Base-by-base conservation (phyloP, 495 filamentous ascomycete genomes). In the Xylaria flabelliformis region DNA sequence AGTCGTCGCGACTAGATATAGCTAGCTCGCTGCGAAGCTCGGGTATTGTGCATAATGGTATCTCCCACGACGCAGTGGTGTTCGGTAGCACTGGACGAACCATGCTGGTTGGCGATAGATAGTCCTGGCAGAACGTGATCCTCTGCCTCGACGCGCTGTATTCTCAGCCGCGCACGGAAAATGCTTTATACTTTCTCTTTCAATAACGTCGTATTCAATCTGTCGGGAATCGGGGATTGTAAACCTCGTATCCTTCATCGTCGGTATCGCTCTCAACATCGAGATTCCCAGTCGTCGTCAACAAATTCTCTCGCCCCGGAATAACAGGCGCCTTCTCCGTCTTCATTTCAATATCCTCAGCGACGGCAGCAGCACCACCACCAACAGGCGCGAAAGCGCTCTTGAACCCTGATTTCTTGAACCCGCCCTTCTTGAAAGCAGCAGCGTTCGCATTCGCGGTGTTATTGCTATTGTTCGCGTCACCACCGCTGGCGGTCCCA, bases 201-300 rank as follows among this genome's bases (percentile, higher is more conserved):
- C 56, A n/a, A n/a, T 9, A 21, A 9, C 56, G 5, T 5, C 17
- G 17, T 39, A 26, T 58, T 88, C 79, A 88, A 70, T 87, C 86
- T 12, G 87, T 88, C 15, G 87, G 87, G 62, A 80, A 79, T 63
- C 83, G 78, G 19, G 87, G 87, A 71, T 89, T 81, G 73, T 89
- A 89, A 26, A 86, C 77, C 62, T 88, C 85, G 73, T 88, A 88
- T 3, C 86, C 87, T 73, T 89, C 87, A 53, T 89, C 87, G 36
- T 88, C 87, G 26, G 87, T 89, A 71, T 89, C 87, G 75, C 85
- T 89, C 78, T 87, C 86, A 10, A 76, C 80, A 53, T 80, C 73
- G n/a, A 80, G 66, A 72, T 75, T 77, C 69, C 64, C 77, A 48
- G 55, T 62, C 29, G 76, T 56, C 50, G 72, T 64, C 19, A 39